Percentiles rank a stretch among this genome's conserved stretches.
These are phyloP conservation scores for Heliamphora exappendiculata DNA, from an alignment of 148 eudicot species.

Conservation along the genomic window DNA sequence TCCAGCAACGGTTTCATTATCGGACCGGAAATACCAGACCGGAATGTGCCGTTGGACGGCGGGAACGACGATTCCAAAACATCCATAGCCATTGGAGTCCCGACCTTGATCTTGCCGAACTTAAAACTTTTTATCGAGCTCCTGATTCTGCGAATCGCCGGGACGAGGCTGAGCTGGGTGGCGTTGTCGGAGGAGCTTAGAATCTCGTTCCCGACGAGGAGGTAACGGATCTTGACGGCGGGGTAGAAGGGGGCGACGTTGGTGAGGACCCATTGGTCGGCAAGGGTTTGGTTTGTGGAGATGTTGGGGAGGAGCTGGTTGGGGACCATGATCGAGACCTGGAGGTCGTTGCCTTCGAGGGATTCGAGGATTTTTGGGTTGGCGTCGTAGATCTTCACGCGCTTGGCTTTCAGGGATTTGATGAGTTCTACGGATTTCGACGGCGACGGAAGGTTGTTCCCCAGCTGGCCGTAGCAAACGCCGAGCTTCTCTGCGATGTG, in stretches of 20 bases:
- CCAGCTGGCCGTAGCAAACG: constrained; percentile 72
- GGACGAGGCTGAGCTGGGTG: constrained; percentile 53
- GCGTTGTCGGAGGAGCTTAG: constrained; percentile 35
- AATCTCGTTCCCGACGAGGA: constrained; percentile 88
- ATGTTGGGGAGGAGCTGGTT: constrained; percentile 60
- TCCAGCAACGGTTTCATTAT: constrained; percentile 62
- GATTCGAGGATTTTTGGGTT: constrained; percentile 57
- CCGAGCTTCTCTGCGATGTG: constrained; percentile 38
- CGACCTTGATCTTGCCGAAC: constrained; percentile 54
- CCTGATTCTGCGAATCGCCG: constrained; percentile 63
- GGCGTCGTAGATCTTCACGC: constrained; percentile 70
- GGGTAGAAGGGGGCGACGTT: constrained; percentile 66
- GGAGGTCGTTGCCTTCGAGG: constrained; percentile 45
- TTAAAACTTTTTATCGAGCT: constrained; percentile 32
- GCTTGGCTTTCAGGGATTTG: constrained; percentile 47
- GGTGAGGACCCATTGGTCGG: constrained; percentile 61
- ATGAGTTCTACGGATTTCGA: constrained; percentile 52
- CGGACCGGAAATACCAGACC: constrained; percentile 38
- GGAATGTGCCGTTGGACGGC: constrained; percentile 66
- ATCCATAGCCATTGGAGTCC: constrained; percentile 80
- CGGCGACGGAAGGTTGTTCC: constrained; percentile 66
- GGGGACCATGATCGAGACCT: constrained; percentile 79
- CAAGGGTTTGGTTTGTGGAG: constrained; percentile 57
- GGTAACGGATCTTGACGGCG: constrained; percentile 53
- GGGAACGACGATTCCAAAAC: constrained; percentile 57